Percentiles rank a stretch among this genome's conserved stretches.
Conservation (phyloP, 257 asterid genomes). For the Nicotiana paniculata region DNA sequence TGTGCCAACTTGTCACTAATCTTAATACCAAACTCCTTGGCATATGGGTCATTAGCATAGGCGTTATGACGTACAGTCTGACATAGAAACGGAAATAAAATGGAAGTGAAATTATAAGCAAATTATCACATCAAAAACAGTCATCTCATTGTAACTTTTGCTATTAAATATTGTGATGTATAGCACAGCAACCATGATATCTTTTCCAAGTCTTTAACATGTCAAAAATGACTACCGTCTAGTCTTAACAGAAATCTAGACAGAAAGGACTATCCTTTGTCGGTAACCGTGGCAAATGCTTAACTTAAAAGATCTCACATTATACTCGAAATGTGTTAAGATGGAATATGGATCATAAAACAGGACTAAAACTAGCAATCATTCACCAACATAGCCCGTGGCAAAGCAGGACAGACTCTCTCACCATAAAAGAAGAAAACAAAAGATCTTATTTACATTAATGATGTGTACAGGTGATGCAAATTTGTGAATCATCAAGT, state of each 20-base stretch:
- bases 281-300: neutral
- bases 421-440: neutral
- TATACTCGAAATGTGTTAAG: neutral
- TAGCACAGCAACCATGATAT: neutral
- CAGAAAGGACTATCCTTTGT: neutral
- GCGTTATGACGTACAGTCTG: slow-evolving; percentile 90
- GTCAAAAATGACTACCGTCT: neutral
- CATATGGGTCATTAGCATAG: slow-evolving; percentile 72
- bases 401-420: neutral
- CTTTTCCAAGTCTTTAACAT: neutral
- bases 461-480: neutral
- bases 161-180: neutral
- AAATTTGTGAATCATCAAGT: neutral
- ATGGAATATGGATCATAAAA: neutral
- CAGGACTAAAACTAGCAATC: neutral
- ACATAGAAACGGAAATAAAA: neutral
- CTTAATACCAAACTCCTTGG: slow-evolving; percentile 89
- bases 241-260: neutral
- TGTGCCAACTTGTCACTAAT: slow-evolving; percentile 81
- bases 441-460: neutral
- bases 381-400: neutral
- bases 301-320: neutral
- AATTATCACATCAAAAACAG: neutral
- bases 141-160: neutral
- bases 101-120: neutral